A percentile compares a stretch with the other conserved stretches of the same genome.
These are phyloP conservation scores for Thamnidium elegans DNA, from an alignment of 192 early-diverging fungal species.

Conservation along the genomic window DNA sequence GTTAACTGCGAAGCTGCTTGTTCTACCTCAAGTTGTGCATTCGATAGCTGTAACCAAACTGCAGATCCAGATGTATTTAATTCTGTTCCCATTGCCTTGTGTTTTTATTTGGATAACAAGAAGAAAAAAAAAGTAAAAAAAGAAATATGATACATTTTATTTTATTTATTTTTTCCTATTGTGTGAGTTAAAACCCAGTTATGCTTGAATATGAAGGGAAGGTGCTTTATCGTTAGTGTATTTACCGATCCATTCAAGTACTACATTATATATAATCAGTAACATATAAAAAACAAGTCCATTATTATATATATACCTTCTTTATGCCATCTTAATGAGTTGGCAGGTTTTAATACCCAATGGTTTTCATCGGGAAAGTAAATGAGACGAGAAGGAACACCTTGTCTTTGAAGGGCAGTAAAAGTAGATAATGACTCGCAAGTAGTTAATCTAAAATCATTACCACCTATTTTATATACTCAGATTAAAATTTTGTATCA, in stretches of 20 bases:
- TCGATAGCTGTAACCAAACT: neutral
- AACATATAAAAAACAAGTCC: neutral
- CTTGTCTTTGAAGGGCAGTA: constrained; percentile 70
- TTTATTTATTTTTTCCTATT: too few species aligned
- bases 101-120: neutral
- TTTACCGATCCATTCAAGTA: constrained; percentile 17
- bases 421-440: constrained; percentile 71
- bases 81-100: neutral
- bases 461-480: constrained; percentile 22
- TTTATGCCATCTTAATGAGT: constrained; percentile 69
- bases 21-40: neutral
- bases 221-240: constrained; percentile 12
- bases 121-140: neutral
- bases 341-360: constrained; percentile 69
- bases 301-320: constrained; percentile 41
- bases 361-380: constrained; percentile 75
- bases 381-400: constrained; percentile 64
- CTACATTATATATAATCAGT: neutral
- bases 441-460: constrained; percentile 68
- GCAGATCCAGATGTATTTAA: neutral
- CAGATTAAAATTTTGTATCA: neutral
- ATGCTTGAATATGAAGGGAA: too few species aligned
- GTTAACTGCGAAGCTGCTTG: constrained; percentile 3
- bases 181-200: too few species aligned
- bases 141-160: neutral